Conservation (phyloP, 306 rosid species). For the Quercus rubra region DNA sequence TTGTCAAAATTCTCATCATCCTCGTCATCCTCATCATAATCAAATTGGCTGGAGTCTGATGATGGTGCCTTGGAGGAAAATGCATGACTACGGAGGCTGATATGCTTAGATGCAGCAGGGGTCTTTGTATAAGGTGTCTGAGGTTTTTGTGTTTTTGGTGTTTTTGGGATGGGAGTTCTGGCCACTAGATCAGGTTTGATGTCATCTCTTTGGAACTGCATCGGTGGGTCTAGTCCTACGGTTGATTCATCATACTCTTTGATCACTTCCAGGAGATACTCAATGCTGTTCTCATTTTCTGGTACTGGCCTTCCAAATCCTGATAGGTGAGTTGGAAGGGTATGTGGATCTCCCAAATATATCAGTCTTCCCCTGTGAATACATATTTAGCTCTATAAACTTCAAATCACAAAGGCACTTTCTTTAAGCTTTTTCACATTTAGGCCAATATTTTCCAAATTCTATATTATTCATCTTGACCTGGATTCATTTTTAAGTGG, state of each 20-base stretch:
- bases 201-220: conserved; percentile 59
- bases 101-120: conserved; percentile 47
- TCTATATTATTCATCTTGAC: too few relatives aligned
- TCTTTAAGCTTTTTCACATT: neutral
- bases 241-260: conserved; percentile 81
- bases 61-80: conserved; percentile 45
- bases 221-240: conserved; percentile 75
- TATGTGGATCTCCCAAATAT: conserved; percentile 72
- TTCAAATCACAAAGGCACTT: neutral
- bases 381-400: neutral
- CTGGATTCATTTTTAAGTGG: too few relatives aligned
- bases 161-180: conserved; percentile 47
- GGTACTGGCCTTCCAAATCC: conserved; percentile 90
- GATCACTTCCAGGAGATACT: conserved; percentile 83
- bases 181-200: conserved; percentile 58
- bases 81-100: conserved; percentile 53
- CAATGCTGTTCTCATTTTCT: conserved; percentile 66
- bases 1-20: conserved; percentile 56
- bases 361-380: conserved; percentile 65
- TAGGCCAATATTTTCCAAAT: neutral
- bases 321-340: conserved; percentile 47
- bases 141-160: conserved; percentile 36
- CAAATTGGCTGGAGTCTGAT: conserved; percentile 36
- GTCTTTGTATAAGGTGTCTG: conserved; percentile 37
- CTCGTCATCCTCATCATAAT: conserved; percentile 18